Conservation (phyloP, 2,329 filamentous ascomycete genomes). For the Claviceps sp. region DNA sequence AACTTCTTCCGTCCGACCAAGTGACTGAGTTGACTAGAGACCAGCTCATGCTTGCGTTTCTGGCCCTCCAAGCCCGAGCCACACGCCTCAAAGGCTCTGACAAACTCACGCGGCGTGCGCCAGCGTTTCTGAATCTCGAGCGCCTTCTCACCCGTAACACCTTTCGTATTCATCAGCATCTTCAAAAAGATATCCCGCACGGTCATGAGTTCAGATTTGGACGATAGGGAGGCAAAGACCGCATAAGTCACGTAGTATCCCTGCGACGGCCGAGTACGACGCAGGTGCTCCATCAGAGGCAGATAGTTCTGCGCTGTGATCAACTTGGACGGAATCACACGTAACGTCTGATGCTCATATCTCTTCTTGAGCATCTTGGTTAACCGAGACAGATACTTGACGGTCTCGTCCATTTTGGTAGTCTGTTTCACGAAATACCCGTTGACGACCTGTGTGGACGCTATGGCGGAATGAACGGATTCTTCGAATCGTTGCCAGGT, state of each 20-base stretch:
- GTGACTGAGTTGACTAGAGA: constrained; percentile 40
- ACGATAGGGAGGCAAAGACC: constrained; percentile 58
- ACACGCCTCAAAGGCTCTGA: constrained; percentile 53
- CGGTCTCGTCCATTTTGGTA: constrained; percentile 61
- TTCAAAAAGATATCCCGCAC: constrained; percentile 65
- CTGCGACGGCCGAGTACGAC: constrained; percentile 32
- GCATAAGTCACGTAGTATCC: constrained; percentile 54
- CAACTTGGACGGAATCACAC: constrained; percentile 52
- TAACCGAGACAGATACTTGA: constrained; percentile 61
- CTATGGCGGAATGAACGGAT: constrained; percentile 57
- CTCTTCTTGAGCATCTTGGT: constrained; percentile 52
- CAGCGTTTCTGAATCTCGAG: constrained; percentile 68
- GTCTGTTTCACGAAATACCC: constrained; percentile 71
- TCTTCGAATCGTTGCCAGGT: constrained; percentile 46
- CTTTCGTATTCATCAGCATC: constrained; percentile 72
- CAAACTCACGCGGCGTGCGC: constrained; percentile 57
- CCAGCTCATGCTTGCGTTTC: constrained; percentile 46
- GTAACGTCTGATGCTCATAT: constrained; percentile 45
- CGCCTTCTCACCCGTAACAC: constrained; percentile 64
- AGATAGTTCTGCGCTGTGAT: constrained; percentile 54
- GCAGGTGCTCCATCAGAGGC: constrained; percentile 45
- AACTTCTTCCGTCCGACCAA: constrained; percentile 58
- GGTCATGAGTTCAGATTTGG: constrained; percentile 62
- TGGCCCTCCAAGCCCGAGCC: constrained; percentile 33
- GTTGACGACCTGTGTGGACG: constrained; percentile 64